phyloP scores from a whole-genome alignment of 495 filamentous ascomycete species.

The Hypoxylon fuscum region DNA sequence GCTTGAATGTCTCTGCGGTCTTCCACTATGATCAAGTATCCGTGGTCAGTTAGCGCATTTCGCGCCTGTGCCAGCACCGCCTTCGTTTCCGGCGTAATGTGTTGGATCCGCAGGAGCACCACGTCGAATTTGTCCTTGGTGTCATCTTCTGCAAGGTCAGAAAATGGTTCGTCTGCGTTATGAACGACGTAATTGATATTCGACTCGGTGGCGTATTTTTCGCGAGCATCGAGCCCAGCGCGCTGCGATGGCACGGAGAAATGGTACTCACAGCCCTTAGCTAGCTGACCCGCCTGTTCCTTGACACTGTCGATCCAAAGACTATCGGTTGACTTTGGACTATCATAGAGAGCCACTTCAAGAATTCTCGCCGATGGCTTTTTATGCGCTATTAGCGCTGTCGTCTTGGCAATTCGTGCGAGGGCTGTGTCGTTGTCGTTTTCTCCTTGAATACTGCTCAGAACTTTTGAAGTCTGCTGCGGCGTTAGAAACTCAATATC shows the following conservation, averaged over 20 bases:
- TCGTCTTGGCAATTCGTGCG: constrained; percentile 22
- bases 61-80: background rate
- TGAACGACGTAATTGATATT: background rate
- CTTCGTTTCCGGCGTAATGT: background rate
- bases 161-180: background rate
- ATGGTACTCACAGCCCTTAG: background rate
- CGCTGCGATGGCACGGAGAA: background rate
- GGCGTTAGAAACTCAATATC: constrained; percentile 3
- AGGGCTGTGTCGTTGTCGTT: background rate
- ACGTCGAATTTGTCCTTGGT: background rate
- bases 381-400: constrained; percentile 49
- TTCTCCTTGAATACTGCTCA: background rate
- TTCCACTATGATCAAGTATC: background rate
- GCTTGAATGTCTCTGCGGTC: background rate
- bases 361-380: constrained; percentile 52
- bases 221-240: background rate
- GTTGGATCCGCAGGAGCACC: background rate
- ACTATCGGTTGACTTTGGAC: background rate
- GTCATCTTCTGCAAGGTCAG: background rate
- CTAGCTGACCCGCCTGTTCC: background rate
- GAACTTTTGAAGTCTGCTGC: background rate
- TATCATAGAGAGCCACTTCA: constrained; percentile 36
- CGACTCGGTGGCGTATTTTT: constrained; percentile 2
- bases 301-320: background rate
- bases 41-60: background rate